These are phyloP conservation scores for Fragaria nilgerrensis DNA, from an alignment of 306 rosid species.

Conservation along the genomic window DNA sequence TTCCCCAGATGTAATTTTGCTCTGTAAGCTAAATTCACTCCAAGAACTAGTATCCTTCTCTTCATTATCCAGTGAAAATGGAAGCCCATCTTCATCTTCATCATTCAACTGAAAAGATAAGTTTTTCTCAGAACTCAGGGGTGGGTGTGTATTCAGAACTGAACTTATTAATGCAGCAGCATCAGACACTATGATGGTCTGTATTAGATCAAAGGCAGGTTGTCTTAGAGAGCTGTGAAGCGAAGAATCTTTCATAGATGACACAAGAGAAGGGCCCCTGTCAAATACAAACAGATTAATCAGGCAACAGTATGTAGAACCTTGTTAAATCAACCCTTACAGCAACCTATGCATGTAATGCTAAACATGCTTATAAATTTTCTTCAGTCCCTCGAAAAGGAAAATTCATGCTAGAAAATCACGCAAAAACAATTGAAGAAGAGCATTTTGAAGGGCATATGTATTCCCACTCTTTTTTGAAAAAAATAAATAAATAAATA, in stretches of 20 bases:
- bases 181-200: constrained; percentile 78
- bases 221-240: constrained; percentile 90
- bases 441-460: background rate
- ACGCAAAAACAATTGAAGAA: background rate
- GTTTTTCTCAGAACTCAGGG: constrained; percentile 36
- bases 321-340: background rate
- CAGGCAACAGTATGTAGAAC: constrained; percentile 26
- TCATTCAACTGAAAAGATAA: constrained; percentile 43
- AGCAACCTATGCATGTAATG: constrained; percentile 5
- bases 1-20: constrained; percentile 62
- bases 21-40: constrained; percentile 61
- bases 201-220: constrained; percentile 95
- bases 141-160: constrained; percentile 42
- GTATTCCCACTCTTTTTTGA: background rate
- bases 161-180: constrained; percentile 73
- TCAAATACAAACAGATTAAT: constrained; percentile 37
- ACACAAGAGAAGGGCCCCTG: constrained; percentile 96
- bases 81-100: constrained; percentile 42
- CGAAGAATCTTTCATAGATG: constrained; percentile 84
- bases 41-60: constrained; percentile 66
- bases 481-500: background rate
- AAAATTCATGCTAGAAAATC: background rate
- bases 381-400: background rate
- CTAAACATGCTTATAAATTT: background rate
- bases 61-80: constrained; percentile 34